phyloP scores from a whole-genome alignment of 1,139 yeast genomes.

The Sugiyamaella grinbergsii region DNA sequence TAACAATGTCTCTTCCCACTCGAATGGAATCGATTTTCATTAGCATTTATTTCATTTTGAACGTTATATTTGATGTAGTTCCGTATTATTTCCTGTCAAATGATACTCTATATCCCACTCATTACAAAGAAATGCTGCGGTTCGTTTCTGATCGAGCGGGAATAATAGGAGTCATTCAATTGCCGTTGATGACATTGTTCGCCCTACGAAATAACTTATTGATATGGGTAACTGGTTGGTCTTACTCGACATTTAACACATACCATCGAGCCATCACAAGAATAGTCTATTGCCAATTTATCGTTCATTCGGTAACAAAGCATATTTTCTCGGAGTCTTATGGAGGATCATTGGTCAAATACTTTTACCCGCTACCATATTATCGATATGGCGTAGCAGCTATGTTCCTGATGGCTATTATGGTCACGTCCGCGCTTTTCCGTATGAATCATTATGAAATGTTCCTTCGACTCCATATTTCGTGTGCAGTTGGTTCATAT shows the following conservation, averaged over 20 bases:
- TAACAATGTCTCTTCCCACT: slow-evolving; percentile 54
- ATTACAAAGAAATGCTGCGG: slow-evolving; percentile 47
- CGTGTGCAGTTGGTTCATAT: slow-evolving; percentile 47
- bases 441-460: slow-evolving; percentile 51
- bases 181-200: slow-evolving; percentile 58
- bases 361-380: slow-evolving; percentile 42
- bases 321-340: slow-evolving; percentile 44
- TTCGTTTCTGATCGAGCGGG: slow-evolving; percentile 62
- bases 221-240: slow-evolving; percentile 61
- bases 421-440: slow-evolving; percentile 55
- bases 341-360: slow-evolving; percentile 39
- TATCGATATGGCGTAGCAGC: slow-evolving; percentile 62
- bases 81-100: slow-evolving; percentile 48
- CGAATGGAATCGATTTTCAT: slow-evolving; percentile 60
- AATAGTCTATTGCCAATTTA: slow-evolving; percentile 51
- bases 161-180: slow-evolving; percentile 56
- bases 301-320: slow-evolving; percentile 43
- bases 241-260: slow-evolving; percentile 60
- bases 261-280: slow-evolving; percentile 64
- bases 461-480: slow-evolving; percentile 50
- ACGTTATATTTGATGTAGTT: slow-evolving; percentile 47
- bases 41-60: slow-evolving; percentile 50
- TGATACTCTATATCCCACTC: slow-evolving; percentile 47
- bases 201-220: slow-evolving; percentile 64
- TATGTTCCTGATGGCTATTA: slow-evolving; percentile 48